Evolutionary conservation across 2,329 filamentous ascomycete genomes (phyloP).

Genomic region (Cordyceps sp.): DNA sequence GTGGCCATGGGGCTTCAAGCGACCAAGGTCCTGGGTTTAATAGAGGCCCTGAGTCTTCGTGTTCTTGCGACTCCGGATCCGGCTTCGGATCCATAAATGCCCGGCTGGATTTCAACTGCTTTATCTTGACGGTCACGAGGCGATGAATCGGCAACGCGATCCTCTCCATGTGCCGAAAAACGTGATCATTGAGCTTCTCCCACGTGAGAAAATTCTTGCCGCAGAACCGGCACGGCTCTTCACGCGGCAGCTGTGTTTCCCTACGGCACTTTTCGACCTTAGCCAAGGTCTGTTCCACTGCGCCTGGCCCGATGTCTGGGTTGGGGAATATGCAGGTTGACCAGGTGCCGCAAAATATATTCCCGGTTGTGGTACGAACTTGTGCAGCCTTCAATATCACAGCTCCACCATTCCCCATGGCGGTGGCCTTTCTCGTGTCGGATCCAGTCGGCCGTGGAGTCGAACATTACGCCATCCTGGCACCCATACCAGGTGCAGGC

Average conservation of each 20-base stretch:
- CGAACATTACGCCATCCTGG: slow-evolving; percentile 77
- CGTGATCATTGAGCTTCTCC: slow-evolving; percentile 88
- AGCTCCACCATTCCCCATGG: slow-evolving; percentile 83
- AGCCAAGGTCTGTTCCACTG: slow-evolving; percentile 51
- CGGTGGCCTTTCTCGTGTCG: slow-evolving; percentile 82
- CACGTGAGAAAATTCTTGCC: slow-evolving; percentile 64
- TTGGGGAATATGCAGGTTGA: slow-evolving; percentile 78
- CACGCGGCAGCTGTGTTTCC: slow-evolving; percentile 51
- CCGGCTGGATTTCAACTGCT: no score
- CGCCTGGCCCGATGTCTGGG: slow-evolving; percentile 54
- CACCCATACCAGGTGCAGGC: slow-evolving; percentile 81
- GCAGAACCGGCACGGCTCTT: slow-evolving; percentile 80
- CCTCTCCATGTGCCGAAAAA: slow-evolving; percentile 89
- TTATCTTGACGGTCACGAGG: no score
- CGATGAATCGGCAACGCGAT: slow-evolving; percentile 67
- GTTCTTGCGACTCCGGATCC: no score
- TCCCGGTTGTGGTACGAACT: slow-evolving; percentile 78
- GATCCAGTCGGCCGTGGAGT: slow-evolving; percentile 91
- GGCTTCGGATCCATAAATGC: no score
- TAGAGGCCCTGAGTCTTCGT: no score
- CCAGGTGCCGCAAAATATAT: slow-evolving; percentile 85
- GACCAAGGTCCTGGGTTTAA: no score
- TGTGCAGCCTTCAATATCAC: slow-evolving; percentile 61
- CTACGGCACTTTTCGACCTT: slow-evolving; percentile 64
- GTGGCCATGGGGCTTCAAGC: no score